Evolutionary conservation across 257 asterid genomes (phyloP), one percentile per base, ranked within the genome.

Genomic region (Solanum pinnatisectum): DNA sequence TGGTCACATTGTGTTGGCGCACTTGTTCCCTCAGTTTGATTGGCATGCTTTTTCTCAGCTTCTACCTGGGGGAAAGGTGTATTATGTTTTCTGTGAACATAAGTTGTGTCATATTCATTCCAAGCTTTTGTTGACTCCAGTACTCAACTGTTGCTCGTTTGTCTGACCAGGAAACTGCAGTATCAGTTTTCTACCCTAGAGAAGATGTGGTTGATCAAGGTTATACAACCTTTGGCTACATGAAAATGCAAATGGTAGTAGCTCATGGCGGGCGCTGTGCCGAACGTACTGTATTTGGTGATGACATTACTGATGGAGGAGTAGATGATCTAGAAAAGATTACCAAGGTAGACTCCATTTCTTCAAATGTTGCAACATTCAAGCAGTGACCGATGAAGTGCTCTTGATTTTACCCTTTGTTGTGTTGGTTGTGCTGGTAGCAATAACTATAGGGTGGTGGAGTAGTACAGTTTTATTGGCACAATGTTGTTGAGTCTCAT

Each of bases 21-120:
- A 97, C 91, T 92, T 97, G 90, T 97, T 97, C 91, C 99, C 99
- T 84, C 93, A 91, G 87, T 97, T 94, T 91, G 99, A 97, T 91
- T 95, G 98, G 99, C 99, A 97, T 92, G 99, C 99, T 79, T 97
- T 97, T 91, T 96, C 99, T 88, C 99, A 97, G 98, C 96, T 97
- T 88, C 94, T 97, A 79, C 99, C 99, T 83, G 99, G 99, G 63
- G 99, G 99, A 90, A 95, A 96, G 96, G 99, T 56, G 65, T 97
- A 89, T 87, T 56, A 46, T 87, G 60, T 32, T 72, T 67, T 36
- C 67, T 15, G 40, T 42, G 20, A 30, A 36, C 35, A 73, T 78
- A 40, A 44, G 72, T 67, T 89, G 82, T 39, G 49, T 82, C 52
- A 81, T 59, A 20, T 65, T 56, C 77, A 63, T 35, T 65, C 84